These are phyloP conservation scores for Ophiocordyceps unilateralis DNA, from an alignment of 2,329 filamentous ascomycete genomes.

Conservation along the genomic window DNA sequence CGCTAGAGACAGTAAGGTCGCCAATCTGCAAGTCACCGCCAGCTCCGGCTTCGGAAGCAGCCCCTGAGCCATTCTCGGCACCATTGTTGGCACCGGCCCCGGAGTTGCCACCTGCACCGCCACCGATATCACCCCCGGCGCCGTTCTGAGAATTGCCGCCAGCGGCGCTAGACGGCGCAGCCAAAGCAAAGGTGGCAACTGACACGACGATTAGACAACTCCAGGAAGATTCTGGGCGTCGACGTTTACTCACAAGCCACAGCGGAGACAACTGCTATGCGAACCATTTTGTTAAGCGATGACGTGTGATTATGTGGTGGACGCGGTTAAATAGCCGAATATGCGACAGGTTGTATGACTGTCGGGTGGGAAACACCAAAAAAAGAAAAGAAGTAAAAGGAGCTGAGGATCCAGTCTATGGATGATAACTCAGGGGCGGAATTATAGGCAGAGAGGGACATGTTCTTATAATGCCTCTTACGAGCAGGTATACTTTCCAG, in stretches of 20 bases:
- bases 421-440: no score
- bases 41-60: background rate
- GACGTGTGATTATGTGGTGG: no score
- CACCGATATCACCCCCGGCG: no score
- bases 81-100: background rate
- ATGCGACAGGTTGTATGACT: no score
- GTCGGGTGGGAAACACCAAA: background rate
- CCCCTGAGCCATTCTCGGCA: no score
- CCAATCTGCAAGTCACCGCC: background rate
- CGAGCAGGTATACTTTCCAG: background rate
- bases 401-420: background rate
- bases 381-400: background rate
- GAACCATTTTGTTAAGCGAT: background rate
- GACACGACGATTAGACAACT: background rate
- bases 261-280: background rate
- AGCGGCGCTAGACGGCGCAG: background rate
- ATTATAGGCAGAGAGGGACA: background rate
- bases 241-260: background rate
- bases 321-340: no score
- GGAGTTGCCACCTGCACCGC: no score
- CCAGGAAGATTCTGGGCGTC: background rate
- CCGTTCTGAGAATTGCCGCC: no score
- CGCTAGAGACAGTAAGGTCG: no score
- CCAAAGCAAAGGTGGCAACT: background rate
- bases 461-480: background rate